phyloP scores from a whole-genome alignment of 345 rosid species.

The Moringa oleifera region DNA sequence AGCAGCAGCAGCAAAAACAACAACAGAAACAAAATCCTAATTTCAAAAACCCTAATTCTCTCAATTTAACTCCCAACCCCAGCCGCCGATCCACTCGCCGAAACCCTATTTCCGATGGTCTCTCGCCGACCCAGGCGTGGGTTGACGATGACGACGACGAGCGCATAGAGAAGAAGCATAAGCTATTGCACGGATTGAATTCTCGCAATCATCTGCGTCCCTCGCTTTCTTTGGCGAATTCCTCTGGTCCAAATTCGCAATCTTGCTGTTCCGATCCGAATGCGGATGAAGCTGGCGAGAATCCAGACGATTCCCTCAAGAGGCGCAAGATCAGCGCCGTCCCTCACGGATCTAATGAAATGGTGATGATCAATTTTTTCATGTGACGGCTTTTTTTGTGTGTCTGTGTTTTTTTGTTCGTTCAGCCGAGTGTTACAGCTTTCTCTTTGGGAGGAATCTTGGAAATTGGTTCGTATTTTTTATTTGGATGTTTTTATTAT shows the following conservation, averaged over 20 bases:
- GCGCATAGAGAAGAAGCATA: constrained; percentile 66
- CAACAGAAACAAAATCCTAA: constrained; percentile 33
- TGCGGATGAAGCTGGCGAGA: constrained; percentile 22
- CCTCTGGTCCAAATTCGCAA: constrained; percentile 23
- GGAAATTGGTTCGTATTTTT: background rate
- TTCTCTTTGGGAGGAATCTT: background rate
- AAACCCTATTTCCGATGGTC: constrained; percentile 34
- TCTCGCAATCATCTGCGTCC: constrained; percentile 30
- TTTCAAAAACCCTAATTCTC: constrained; percentile 53
- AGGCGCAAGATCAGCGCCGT: constrained; percentile 30
- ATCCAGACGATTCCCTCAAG: constrained; percentile 33
- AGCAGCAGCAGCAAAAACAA: constrained; percentile 26
- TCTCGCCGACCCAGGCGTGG: constrained; percentile 22
- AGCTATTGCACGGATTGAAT: constrained; percentile 61
- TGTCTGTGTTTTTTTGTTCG: background rate
- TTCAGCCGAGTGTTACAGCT: background rate
- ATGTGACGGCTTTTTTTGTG: too few relatives aligned
- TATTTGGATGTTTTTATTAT: background rate
- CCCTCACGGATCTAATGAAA: constrained; percentile 51
- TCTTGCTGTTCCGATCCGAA: constrained; percentile 38
- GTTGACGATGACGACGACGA: constrained; percentile 71
- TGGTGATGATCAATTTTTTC: constrained; percentile 36
- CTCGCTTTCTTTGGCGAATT: constrained; percentile 9
- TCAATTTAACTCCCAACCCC: constrained; percentile 23
- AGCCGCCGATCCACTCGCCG: constrained; percentile 53